A percentile compares a stretch with the other conserved stretches of the same genome.
Conservation (phyloP, 768 basidiomycete species). For the Xerocomellus chrysenteron region DNA sequence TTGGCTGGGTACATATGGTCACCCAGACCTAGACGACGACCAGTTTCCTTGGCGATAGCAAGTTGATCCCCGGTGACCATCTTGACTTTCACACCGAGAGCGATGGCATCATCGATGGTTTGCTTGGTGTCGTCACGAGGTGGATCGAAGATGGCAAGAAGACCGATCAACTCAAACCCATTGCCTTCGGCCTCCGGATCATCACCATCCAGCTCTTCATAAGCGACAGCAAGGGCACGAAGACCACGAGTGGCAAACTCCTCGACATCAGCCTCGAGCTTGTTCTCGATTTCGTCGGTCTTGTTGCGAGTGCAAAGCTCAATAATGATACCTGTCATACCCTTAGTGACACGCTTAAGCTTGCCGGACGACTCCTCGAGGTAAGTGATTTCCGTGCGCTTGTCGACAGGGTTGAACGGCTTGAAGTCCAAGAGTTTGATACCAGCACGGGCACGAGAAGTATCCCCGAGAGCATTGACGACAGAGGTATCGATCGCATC, state of each 20-base stretch:
- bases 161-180: conserved; percentile 96
- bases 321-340: conserved; percentile 99
- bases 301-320: conserved; percentile 98
- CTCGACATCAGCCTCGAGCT: conserved; percentile 92
- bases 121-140: conserved; percentile 98
- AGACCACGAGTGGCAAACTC: conserved; percentile 96
- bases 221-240: conserved; percentile 92
- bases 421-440: conserved; percentile 99
- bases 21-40: conserved; percentile 94
- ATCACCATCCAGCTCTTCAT: conserved; percentile 85
- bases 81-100: conserved; percentile 97
- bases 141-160: conserved; percentile 96
- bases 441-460: conserved; percentile 75
- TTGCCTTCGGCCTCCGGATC: conserved; percentile 87
- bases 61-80: conserved; percentile 99
- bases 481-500: conserved; percentile 94
- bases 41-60: conserved; percentile 99
- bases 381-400: conserved; percentile 99
- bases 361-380: conserved; percentile 91
- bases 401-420: conserved; percentile 99
- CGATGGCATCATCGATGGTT: conserved; percentile 95
- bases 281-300: conserved; percentile 87
- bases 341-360: conserved; percentile 98
- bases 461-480: conserved; percentile 73
- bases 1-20: conserved; percentile 99